Conservation (phyloP, 129 eudicot species). For the Arctium minus region DNA sequence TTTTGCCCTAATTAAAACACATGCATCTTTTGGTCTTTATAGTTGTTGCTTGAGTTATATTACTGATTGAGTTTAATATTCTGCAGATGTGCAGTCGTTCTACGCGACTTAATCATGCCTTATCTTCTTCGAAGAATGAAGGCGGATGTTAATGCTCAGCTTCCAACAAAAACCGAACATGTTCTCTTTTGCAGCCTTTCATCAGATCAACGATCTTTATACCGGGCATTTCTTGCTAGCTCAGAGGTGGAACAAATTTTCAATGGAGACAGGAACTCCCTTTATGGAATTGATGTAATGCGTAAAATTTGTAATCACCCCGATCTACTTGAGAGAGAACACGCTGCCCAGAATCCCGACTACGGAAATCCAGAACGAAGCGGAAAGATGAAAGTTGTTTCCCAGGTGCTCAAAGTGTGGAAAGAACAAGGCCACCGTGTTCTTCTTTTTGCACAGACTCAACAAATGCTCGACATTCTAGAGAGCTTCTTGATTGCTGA, state of each 20-base stretch:
- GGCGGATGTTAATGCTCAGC: conserved; percentile 86
- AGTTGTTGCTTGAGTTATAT: neutral
- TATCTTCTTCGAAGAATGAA: conserved; percentile 96
- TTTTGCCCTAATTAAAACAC: neutral
- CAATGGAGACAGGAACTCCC: conserved; percentile 78
- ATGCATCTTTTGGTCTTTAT: neutral
- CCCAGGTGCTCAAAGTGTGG: conserved; percentile 83
- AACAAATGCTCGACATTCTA: conserved; percentile 93
- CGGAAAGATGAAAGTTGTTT: conserved; percentile 91
- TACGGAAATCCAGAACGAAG: conserved; percentile 89
- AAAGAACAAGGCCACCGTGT: conserved; percentile 93
- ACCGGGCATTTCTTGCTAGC: conserved; percentile 94
- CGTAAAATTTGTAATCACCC: conserved; percentile 98
- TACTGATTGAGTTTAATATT: neutral
- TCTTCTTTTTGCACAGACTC: conserved; percentile 92
- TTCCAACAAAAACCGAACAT: conserved; percentile 87
- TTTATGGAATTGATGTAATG: conserved; percentile 93
- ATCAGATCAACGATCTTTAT: conserved; percentile 63
- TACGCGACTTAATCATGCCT: conserved; percentile 95
- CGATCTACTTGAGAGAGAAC: conserved; percentile 94
- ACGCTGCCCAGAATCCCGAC: conserved; percentile 64
- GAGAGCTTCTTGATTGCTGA: conserved; percentile 60
- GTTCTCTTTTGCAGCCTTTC: conserved; percentile 96
- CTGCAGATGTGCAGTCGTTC: conserved; percentile 90
- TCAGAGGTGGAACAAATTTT: conserved; percentile 95